A percentile compares a stretch with the other conserved stretches of the same genome.
Evolutionary conservation across 1,284 basidiomycete species (phyloP).

Genomic region (Cystobasidiaceae sp.): DNA sequence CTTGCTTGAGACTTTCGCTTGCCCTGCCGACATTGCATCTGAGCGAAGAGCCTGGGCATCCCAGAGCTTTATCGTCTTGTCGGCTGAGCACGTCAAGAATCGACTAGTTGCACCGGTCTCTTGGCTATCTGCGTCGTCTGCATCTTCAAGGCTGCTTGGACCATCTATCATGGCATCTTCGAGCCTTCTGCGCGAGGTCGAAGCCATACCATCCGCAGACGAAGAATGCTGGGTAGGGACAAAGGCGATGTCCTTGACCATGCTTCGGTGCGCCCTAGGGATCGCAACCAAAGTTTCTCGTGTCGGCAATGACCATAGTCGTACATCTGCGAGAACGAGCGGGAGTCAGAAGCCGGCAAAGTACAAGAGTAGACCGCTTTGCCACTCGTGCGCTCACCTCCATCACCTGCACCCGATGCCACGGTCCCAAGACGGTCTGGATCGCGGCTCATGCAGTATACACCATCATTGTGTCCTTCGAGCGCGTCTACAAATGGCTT

Average conservation of each 20-base stretch:
- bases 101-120: conserved; percentile 54
- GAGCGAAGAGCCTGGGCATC: conserved; percentile 50
- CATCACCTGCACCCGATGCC: conserved; percentile 94
- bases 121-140: conserved; percentile 20
- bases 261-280: conserved; percentile 81
- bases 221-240: conserved; percentile 45
- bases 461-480: conserved; percentile 93
- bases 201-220: conserved; percentile 1
- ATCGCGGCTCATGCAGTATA: conserved; percentile 77
- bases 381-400: too few species aligned
- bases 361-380: too few species aligned
- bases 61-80: conserved; percentile 91
- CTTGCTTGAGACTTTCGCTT: conserved; percentile 45
- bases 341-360: not conserved
- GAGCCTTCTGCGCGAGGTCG: conserved; percentile 10
- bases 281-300: conserved; percentile 64
- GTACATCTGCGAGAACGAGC: conserved; percentile 50
- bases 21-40: conserved; percentile 37
- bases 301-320: conserved; percentile 77
- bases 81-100: conserved; percentile 84
- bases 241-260: conserved; percentile 79
- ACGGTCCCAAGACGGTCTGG: conserved; percentile 70
- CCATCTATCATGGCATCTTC: conserved; percentile 33
- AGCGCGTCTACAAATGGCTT: conserved; percentile 89
- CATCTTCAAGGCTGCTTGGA: conserved; percentile 41